Percentiles rank a stretch among this genome's conserved stretches.
Evolutionary conservation across 257 asterid genomes (phyloP).

Genomic region (Linaria vulgaris): DNA sequence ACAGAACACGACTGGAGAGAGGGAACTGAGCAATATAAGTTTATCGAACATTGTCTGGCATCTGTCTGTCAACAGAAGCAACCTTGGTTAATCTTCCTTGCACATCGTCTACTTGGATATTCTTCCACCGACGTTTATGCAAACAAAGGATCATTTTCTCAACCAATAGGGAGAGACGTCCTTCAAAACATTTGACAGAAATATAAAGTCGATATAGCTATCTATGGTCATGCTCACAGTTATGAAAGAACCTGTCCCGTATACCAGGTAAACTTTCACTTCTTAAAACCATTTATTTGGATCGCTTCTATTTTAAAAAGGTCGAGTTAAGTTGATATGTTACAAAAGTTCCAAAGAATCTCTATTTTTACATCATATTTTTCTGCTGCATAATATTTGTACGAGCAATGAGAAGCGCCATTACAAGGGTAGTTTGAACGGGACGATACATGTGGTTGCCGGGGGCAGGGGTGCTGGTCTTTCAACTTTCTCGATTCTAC

Average conservation of each 20-base stretch:
- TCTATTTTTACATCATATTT: not conserved
- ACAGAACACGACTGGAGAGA: slow-evolving; percentile 91
- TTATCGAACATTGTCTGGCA: slow-evolving; percentile 76
- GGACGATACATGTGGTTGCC: slow-evolving; percentile 91
- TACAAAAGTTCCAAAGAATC: not conserved
- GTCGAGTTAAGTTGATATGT: not conserved
- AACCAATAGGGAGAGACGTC: slow-evolving; percentile 82
- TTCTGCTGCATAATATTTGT: slow-evolving; percentile 60
- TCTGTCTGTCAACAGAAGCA: slow-evolving; percentile 74
- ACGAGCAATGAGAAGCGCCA: slow-evolving; percentile 53
- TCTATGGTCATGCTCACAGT: slow-evolving; percentile 71
- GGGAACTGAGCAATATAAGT: slow-evolving; percentile 73
- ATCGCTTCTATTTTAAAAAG: not conserved
- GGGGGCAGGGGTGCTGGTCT: slow-evolving; percentile 97
- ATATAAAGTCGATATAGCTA: slow-evolving; percentile 76
- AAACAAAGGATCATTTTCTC: slow-evolving; percentile 61
- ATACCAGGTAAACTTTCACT: slow-evolving; percentile 57
- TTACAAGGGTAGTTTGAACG: slow-evolving; percentile 74
- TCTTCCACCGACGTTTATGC: slow-evolving; percentile 61
- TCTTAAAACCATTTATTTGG: not conserved
- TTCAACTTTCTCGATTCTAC: slow-evolving; percentile 53
- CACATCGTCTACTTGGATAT: slow-evolving; percentile 82
- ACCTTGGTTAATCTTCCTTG: slow-evolving; percentile 83
- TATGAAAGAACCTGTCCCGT: slow-evolving; percentile 81
- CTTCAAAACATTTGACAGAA: slow-evolving; percentile 93